Percentiles rank a stretch among this genome's conserved stretches.
These are phyloP conservation scores for Magnolia officinalis DNA, from an alignment of 164 flowering plant genomes.

Conservation along the genomic window DNA sequence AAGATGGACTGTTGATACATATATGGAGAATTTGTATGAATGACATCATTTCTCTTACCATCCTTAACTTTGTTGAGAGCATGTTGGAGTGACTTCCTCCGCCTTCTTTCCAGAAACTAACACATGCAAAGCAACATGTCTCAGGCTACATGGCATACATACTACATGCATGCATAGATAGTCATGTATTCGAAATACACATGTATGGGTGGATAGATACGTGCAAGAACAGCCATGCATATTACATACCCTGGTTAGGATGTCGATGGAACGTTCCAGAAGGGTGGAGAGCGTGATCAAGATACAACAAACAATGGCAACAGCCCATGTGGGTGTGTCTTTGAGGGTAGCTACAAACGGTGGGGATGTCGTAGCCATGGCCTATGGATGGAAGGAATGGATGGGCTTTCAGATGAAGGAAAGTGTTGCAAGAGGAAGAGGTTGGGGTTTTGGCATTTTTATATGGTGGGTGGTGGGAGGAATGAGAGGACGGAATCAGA, in stretches of 20 bases:
- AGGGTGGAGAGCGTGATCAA: conserved; percentile 36
- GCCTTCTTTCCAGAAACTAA: conserved; percentile 10
- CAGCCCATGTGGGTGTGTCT: conserved; percentile 66
- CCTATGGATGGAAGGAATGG: neutral
- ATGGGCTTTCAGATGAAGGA: neutral
- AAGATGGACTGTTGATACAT: neutral
- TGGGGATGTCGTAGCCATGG: neutral
- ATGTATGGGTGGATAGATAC: neutral
- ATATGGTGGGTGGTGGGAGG: too few relatives aligned
- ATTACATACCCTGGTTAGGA: conserved; percentile 34
- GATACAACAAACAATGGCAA: conserved; percentile 47
- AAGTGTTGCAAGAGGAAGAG: too few relatives aligned
- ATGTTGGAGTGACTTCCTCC: conserved; percentile 13
- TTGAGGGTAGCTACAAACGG: conserved; percentile 23
- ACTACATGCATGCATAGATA: neutral
- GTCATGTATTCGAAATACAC: neutral
- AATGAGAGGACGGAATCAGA: too few relatives aligned
- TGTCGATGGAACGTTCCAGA: conserved; percentile 43
- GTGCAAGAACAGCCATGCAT: too few relatives aligned
- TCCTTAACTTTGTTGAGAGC: conserved; percentile 52
- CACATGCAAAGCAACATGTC: neutral
- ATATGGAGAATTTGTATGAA: neutral
- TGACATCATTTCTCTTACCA: conserved; percentile 22
- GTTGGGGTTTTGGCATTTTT: too few relatives aligned
- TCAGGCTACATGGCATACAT: neutral